Evolutionary conservation across 345 rosid genomes (phyloP).

Genomic region (Draba incana): DNA sequence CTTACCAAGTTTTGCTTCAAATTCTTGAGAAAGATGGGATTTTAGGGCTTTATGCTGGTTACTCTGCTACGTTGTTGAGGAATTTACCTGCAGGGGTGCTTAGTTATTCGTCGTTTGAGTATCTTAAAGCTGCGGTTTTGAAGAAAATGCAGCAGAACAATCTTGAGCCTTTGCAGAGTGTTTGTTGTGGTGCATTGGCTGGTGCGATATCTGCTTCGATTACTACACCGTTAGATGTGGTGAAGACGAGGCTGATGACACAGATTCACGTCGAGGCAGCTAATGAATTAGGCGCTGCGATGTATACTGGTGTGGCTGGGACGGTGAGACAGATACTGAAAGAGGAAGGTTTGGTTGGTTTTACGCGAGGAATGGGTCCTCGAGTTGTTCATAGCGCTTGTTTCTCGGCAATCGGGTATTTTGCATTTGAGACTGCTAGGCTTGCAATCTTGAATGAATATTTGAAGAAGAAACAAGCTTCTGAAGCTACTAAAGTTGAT

Average conservation of each 20-base stretch:
- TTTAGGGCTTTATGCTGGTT: conserved; percentile 86
- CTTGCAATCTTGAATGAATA: conserved; percentile 69
- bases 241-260: conserved; percentile 95
- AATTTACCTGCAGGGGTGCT: conserved; percentile 93
- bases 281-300: conserved; percentile 58
- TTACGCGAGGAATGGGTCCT: conserved; percentile 84
- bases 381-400: conserved; percentile 93
- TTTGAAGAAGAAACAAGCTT: conserved; percentile 63
- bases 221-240: conserved; percentile 90
- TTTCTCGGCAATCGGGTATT: conserved; percentile 86
- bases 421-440: conserved; percentile 95
- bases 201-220: conserved; percentile 92
- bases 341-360: conserved; percentile 94
- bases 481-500: conserved; percentile 20
- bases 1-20: conserved; percentile 71
- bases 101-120: conserved; percentile 91
- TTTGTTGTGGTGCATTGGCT: conserved; percentile 85
- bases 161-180: conserved; percentile 87
- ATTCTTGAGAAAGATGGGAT: conserved; percentile 86
- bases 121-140: conserved; percentile 80
- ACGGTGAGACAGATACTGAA: conserved; percentile 76
- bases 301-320: conserved; percentile 62
- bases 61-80: conserved; percentile 84
- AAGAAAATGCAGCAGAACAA: conserved; percentile 54
- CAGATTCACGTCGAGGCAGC: conserved; percentile 57